phyloP scores from a whole-genome alignment of 2,329 filamentous ascomycete genomes.

The Xylaria sp. region DNA sequence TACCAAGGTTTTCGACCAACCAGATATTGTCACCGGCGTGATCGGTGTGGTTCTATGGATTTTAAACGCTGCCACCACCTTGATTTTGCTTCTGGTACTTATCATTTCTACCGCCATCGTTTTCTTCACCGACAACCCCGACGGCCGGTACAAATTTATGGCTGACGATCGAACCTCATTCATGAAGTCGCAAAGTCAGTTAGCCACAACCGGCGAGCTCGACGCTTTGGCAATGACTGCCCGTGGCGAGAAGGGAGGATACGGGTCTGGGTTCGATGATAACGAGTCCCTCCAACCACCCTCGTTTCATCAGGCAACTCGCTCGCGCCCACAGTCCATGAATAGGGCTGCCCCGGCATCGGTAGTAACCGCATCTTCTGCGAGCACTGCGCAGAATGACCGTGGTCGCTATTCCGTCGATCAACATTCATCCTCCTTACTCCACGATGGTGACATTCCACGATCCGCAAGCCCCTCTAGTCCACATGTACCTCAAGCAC shows the following conservation, averaged over 20 bases:
- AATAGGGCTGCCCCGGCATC: constrained; percentile 26
- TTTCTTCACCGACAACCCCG: constrained; percentile 91
- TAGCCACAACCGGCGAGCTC: constrained; percentile 81
- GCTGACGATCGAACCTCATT: constrained; percentile 95
- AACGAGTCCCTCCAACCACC: constrained; percentile 73
- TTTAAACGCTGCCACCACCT: constrained; percentile 83
- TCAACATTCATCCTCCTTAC: constrained; percentile 54
- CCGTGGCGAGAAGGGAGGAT: constrained; percentile 77
- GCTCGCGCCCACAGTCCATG: constrained; percentile 43
- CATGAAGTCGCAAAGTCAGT: constrained; percentile 92
- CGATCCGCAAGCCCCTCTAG: constrained; percentile 49
- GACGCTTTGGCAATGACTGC: constrained; percentile 90
- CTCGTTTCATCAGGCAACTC: constrained; percentile 60
- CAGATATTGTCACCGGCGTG: constrained; percentile 83
- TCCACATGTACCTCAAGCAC: constrained; percentile 48
- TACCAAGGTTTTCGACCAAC: constrained; percentile 85
- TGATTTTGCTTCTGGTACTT: constrained; percentile 85
- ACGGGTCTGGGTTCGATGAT: constrained; percentile 70
- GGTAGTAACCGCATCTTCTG: constrained; percentile 35
- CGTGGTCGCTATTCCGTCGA: constrained; percentile 57
- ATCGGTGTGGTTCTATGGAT: constrained; percentile 92
- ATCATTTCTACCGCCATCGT: constrained; percentile 77
- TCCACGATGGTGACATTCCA: constrained; percentile 17
- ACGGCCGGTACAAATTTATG: constrained; percentile 96
- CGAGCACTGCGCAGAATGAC: constrained; percentile 45